Base-by-base conservation (phyloP, 228 moss, liverwort and hornwort species). In the Sphagnum fallax region DNA sequence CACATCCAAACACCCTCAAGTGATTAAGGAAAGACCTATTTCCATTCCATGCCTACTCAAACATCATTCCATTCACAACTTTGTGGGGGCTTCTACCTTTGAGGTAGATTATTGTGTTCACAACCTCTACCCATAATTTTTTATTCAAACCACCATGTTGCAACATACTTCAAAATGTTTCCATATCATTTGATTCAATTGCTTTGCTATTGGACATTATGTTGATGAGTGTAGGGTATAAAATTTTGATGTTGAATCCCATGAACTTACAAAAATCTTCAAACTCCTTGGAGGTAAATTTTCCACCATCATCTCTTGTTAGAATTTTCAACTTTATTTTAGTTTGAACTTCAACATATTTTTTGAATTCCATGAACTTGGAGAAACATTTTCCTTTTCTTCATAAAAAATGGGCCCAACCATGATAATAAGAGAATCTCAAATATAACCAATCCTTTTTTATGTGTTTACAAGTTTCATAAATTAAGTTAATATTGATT, bases 131-230 rank as follows among this genome's bases (percentile, higher is more conserved):
- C 5, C 63, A 71, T 5, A 63, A 64, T 5, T 4, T 64, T 62
- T 2, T 4, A 48, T 4, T 14, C 51, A 70, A 59, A 5, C 55
- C 10, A 4, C 12, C 0, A 58, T 71, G 4, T 4, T 47, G 61
- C 10, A 71, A 63, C 48, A 71, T 71, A 64, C 71, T 63, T 6
- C 71, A 0, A 4, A 50, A 6, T 3, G 49, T 4, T 63, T 71
- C 52, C 63, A 75, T 11, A 4, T 59, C 13, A 4, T 14, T 63
- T 0, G 10, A 49, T 75, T 75, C 14, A 69, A 16, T 47, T 47
- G 50, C 53, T 75, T 53, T 5, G 65, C 16, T 8, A 75, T 69
- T 15, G n/a, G n/a, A 62, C 69, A 55, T 75, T 75, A 12, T 75
- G 63, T 50, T 75, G 52, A 0, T 10, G 69, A 49, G 69, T 53